Base-by-base conservation (phyloP, 106 monocot species). In the Hemerocallis citrina region DNA sequence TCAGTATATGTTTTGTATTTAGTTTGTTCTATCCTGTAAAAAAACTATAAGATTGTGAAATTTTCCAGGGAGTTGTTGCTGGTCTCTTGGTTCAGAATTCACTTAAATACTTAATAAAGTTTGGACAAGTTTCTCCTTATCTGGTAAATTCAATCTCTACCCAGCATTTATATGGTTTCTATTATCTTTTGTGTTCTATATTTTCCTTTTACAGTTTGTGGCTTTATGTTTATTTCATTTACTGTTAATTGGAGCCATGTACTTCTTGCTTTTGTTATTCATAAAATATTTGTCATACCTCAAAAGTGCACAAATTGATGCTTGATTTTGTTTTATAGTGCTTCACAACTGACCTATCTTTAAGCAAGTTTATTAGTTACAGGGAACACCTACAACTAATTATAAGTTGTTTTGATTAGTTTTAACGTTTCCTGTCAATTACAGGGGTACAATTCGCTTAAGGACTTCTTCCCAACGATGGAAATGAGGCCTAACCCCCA, bases 61-160 rank as follows among this genome's bases (percentile, higher is more conserved):
- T 36, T 24, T 63, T 70, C 7, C 69, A 92, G 92, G 92, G 92
- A 0, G 88, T 92, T 52, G 74, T 92, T 55, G 88, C 92, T 69
- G 92, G 92, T 71, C 78, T 92, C n/a, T 62, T 92, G 4, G 88
- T 92, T 76, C 92, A 92, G 75, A 92, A 92, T 71, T 33, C 87
- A 13, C 78, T 92, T 5, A 92, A 92, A 63, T 84, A 75, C 57
- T 68, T 92, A 34, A 69, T 92, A 62, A 92, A 88, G 23, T 92
- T 92, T 68, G 92, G 92, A 56, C 69, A 79, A 67, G 92, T 92
- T 55, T 92, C 92, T 67, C 73, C 92, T 34, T 92, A 92, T 72
- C 64, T 92, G 84, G 92, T 92, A 78, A 72, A n/a, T n/a, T n/a
- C n/a, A n/a, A n/a, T n/a, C n/a, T n/a, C n/a, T n/a, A n/a, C n/a